Base-by-base conservation (phyloP, 2,329 filamentous ascomycete species). In the Ophiostoma quercus region DNA sequence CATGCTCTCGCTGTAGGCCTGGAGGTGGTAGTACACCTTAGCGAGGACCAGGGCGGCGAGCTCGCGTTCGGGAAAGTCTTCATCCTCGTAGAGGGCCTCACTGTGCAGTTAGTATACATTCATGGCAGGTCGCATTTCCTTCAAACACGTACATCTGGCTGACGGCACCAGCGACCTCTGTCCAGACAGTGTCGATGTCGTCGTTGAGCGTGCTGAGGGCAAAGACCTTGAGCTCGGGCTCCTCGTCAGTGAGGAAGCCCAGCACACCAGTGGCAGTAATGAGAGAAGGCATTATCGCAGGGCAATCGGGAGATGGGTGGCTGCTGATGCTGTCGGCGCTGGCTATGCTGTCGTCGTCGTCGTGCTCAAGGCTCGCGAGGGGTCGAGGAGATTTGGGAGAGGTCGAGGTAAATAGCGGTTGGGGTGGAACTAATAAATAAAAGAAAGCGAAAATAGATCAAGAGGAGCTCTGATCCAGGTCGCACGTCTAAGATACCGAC, bases 1-100 rank as follows among this genome's bases (percentile, higher is more conserved):
- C 94, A 99, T 98, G 81, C 94, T 97, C 83, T 99, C 95, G 79
- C 97, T 95, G 84, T 99, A 99, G 79, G 95, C 95, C 81, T 97
- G 93, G 68, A 99, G 88, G 79, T 99, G 95, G 79, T 98, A 99
- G 83, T 98, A 99, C 75, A 98, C 93, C 85, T 99, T 99, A 75
- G 95, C 91, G 62, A 96, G 91, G 69, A 99, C 93, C 67, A 99
- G 86, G 69, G 95, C 95, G 69, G 95, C 95, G 70, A 99, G 89
- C 79, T 95, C 92, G 77, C 94, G 92, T 80, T 99, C 91, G 67
- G 94, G 91, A 77, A 99, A 99, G 72, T 87, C 86, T 76, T 97
- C 92, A 82, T 99, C 94, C 85, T 99, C 95, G 81, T 96, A 99
- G 67, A 99, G 88, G 69, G 92, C 92, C 86, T 99, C 95, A 82